Base-by-base conservation (phyloP, 352 stramenopile species). In the Pythium aphanidermatum region DNA sequence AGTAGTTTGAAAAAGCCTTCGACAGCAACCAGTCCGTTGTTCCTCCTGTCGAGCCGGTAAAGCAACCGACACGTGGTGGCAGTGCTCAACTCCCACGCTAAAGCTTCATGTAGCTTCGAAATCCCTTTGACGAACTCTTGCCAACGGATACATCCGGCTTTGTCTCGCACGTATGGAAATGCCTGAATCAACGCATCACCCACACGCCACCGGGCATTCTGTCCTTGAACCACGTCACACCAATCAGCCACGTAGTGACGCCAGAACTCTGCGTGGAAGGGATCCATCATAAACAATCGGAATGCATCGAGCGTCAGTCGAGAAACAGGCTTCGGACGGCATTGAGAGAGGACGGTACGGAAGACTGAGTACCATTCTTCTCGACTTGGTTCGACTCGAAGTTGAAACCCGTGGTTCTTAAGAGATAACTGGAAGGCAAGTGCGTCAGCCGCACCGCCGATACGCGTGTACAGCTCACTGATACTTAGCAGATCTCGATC, bases 231-330 rank as follows among this genome's bases (percentile, higher is more conserved):
- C 19, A 17, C 8, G 12, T 58, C 41, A 11, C 20, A 34, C 50
- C 51, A 59, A 17, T 40, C 17, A 12, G 32, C 20, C 1, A 52
- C 2, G 38, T 60, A 60, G 4, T 11, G 4, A n/a, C 32, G 43
- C 40, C 46, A 60, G n/a, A 60, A 60, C 2, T 25, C 23, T 8
- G 19, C 25, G 26, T 54, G 44, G 19, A 41, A 46, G 7, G 51
- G 51, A 25, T 60, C 43, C 24, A 60, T 39, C 14, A 60, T 36
- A 16, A 60, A 54, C 11, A 51, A 5, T 1, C 34, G 26, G 7
- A 54, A 31, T 20, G 27, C 36, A 13, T 53, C 31, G 6, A 49
- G 37, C 5, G 51, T 32, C 2, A 58, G 10, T 10, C 27, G 12
- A n/a, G n/a, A n/a, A n/a, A n/a, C n/a, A n/a, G n/a, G n/a, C 21